Conservation (phyloP, 371 early-diverging fungal species). For the Nosema granulosis region DNA sequence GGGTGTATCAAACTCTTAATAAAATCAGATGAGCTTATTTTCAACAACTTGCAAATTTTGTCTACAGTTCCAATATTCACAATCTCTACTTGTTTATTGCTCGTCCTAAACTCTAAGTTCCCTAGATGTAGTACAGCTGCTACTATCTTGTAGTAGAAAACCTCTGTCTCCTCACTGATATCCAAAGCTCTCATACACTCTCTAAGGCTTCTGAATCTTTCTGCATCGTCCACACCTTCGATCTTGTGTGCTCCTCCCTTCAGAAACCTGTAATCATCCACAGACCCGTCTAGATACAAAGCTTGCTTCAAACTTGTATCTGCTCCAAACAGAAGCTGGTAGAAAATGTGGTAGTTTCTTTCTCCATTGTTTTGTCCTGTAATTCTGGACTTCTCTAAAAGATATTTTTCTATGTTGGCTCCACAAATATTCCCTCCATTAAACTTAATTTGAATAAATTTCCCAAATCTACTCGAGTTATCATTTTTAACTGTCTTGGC, state of each 20-base stretch:
- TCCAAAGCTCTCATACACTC: slow-evolving; percentile 79
- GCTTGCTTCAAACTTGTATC: slow-evolving; percentile 44
- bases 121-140: slow-evolving; percentile 90
- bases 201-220: slow-evolving; percentile 73
- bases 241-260: slow-evolving; percentile 77
- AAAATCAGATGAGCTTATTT: slow-evolving; percentile 79
- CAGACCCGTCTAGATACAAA: slow-evolving; percentile 20
- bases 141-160: slow-evolving; percentile 75
- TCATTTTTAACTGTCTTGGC: slow-evolving; percentile 97
- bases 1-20: slow-evolving; percentile 79
- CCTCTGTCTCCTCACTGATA: slow-evolving; percentile 73
- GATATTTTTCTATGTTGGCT: slow-evolving; percentile 90
- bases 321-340: slow-evolving; percentile 83
- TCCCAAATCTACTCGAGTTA: slow-evolving; percentile 97
- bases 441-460: slow-evolving; percentile 95
- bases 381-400: slow-evolving; percentile 92
- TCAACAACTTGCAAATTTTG: slow-evolving; percentile 84
- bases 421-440: slow-evolving; percentile 79
- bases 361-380: slow-evolving; percentile 76
- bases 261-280: slow-evolving; percentile 74
- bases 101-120: slow-evolving; percentile 75
- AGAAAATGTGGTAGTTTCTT: slow-evolving; percentile 95
- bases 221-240: slow-evolving; percentile 82
- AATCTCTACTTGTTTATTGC: slow-evolving; percentile 79
- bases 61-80: slow-evolving; percentile 74